Evolutionary conservation across 106 monocot species (phyloP), one percentile per base, ranked within the genome.

Genomic region (Phalaenopsis aphrodite): DNA sequence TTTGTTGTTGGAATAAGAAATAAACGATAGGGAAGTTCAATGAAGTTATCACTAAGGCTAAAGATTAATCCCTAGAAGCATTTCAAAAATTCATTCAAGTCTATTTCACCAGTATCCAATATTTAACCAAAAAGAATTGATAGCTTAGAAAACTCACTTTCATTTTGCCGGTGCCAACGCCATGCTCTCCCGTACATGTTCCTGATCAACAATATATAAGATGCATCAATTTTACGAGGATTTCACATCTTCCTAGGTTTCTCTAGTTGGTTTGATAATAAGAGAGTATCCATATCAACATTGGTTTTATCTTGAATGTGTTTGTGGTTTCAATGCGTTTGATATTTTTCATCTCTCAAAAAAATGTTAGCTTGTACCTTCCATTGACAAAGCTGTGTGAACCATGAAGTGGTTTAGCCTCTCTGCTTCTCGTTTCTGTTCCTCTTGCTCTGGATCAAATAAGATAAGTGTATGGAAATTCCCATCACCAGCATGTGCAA

Each of bases 401-500:
- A 99, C 94, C 94, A 94, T 94, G 56, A 93, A 86, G 86, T 93
- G 88, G 79, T 91, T 99, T 41, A 99, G 85, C 52, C 83, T 90
- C 77, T 95, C 94, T 69, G 98, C 98, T 87, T 99, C 98, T 49
- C 10, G 49, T 8, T 84, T 82, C n/a, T 99, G 89, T 75, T 94
- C 98, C 86, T 94, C 93, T 2, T 91, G 56, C 49, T 66, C 85
- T 42, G 98, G 94, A 78, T 99, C 94, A 84, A 99, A 99, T 57
- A 94, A 66, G 66, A 99, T 89, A 43, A 99, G 36, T 9, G 94
- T 89, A 83, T 99, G 98, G 84, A 99, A 94, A 75, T 99, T 99
- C 39, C 98, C 98, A 91, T 94, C 98, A 87, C 98, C 98, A 88
- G 98, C 98, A 95, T 99, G 98, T 86, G 98, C 92, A 89, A 99